Evolutionary conservation across 73 alveolate genomes (phyloP), one percentile per base, ranked within the genome.

Genomic region (Blepharisma japonicum): DNA sequence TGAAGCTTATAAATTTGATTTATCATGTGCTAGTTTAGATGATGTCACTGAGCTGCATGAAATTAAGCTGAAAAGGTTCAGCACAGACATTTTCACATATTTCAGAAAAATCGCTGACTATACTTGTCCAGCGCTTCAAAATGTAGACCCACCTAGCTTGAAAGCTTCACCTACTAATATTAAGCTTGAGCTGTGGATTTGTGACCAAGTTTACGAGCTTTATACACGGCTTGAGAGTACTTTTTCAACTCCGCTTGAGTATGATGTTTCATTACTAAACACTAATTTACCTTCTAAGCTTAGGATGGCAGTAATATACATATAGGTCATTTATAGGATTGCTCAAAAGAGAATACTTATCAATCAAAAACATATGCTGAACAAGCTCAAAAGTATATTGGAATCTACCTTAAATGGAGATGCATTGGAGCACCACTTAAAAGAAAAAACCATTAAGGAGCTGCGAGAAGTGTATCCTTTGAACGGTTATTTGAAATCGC

Each of bases 401-500:
- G 74, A 61, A 4, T 0, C 14, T 14, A 61, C 23, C 14, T 39
- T 14, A 25, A 11, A 61, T 18, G 74, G 74, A 14, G 14, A 14
- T 8, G 74, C 14, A 8, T 9, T 61, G 2, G 39, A n/a, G 38
- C 0, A 14, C 5, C 74, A 61, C 5, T 20, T 25, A 2, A 39
- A 18, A 18, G 74, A 39, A 61, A 61, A 39, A 25, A 18, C 50
- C 46, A 14, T 61, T 61, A 39, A 61, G 47, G 74, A 61, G 74
- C 18, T 61, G 14, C 14, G 74, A 25, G 74, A 61, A n/a, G 14
- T 61, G 74, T 61, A 61, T 25, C 74, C 74, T n/a, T 25, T 61
- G 14, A 61, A 25, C 18, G 46, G 47, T 5, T 61, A 61, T 25
- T 61, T 61, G 74, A 14, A 61, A 5, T 18, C 49, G 18, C 46